Conservation (phyloP, 345 rosid species). For the Brassica cretica region DNA sequence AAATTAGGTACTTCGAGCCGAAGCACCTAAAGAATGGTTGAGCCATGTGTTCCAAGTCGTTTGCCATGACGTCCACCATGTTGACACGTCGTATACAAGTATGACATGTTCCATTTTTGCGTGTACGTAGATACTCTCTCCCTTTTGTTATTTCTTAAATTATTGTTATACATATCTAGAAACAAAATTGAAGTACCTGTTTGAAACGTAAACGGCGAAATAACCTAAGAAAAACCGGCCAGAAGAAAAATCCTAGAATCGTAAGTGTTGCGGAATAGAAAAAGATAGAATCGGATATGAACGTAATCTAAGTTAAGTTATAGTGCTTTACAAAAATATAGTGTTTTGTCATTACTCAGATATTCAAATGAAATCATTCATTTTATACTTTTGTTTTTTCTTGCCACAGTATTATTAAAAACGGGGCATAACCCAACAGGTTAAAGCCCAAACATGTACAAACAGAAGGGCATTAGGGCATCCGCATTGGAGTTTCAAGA, state of each 20-base stretch:
- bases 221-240: constrained; percentile 13
- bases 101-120: constrained; percentile 25
- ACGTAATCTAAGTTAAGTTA: not conserved
- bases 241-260: not conserved
- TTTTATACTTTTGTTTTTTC: too few relatives aligned
- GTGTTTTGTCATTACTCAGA: not conserved
- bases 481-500: too few relatives aligned
- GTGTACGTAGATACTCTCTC: constrained; percentile 2
- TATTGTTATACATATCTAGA: not conserved
- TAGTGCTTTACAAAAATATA: not conserved
- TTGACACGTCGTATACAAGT: constrained; percentile 17
- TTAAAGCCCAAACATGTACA: too few relatives aligned
- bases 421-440: too few relatives aligned
- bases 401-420: too few relatives aligned
- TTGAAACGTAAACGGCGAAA: constrained; percentile 2
- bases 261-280: not conserved
- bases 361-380: not conserved
- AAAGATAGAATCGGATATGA: not conserved
- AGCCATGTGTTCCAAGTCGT: constrained; percentile 30
- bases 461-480: too few relatives aligned
- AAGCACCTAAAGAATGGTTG: constrained; percentile 19
- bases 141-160: not conserved
- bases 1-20: constrained; percentile 24
- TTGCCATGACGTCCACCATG: constrained; percentile 14
- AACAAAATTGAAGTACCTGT: not conserved